Evolutionary conservation across 768 basidiomycete genomes (phyloP).

Genomic region (Tulasnella sp.): DNA sequence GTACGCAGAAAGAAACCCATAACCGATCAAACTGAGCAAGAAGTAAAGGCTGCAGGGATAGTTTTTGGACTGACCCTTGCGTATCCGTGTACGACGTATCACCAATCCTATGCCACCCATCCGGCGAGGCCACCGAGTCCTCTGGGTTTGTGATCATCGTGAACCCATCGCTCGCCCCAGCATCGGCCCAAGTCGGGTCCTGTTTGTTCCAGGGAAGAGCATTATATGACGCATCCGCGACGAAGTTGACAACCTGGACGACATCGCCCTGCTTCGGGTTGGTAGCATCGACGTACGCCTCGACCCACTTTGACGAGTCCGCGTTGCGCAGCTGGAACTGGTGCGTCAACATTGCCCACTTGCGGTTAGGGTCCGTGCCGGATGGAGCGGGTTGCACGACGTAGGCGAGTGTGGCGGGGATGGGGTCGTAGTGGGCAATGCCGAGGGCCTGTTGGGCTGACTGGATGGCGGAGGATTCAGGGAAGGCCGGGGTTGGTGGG

Average conservation of each 20-base stretch:
- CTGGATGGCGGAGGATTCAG: neutral
- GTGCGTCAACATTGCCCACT: neutral
- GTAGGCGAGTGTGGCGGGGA: neutral
- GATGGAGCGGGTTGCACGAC: neutral
- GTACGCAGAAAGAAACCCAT: neutral
- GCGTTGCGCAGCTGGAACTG: slow-evolving; percentile 1
- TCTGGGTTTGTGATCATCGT: slow-evolving; percentile 37
- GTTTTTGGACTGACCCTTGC: neutral
- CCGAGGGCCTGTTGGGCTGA: neutral
- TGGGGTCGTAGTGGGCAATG: neutral
- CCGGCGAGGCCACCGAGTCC: slow-evolving; percentile 45
- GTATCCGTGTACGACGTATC: slow-evolving; percentile 38
- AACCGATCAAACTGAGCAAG: neutral
- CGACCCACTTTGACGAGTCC: neutral
- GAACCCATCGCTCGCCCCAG: slow-evolving; percentile 40
- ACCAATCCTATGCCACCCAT: slow-evolving; percentile 52
- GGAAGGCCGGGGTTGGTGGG: slow-evolving; percentile 41
- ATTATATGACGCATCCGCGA: slow-evolving; percentile 41
- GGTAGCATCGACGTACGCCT: neutral
- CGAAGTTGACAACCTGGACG: slow-evolving; percentile 52
- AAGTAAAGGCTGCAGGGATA: neutral
- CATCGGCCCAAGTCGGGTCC: slow-evolving; percentile 37
- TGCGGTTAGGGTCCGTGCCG: neutral
- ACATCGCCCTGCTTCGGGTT: neutral
- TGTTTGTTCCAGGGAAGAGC: slow-evolving; percentile 32